Percentiles rank a stretch among this genome's conserved stretches.
These are phyloP conservation scores for Pyrenophora teres DNA, from an alignment of 2,329 filamentous ascomycete genomes.

Conservation along the genomic window DNA sequence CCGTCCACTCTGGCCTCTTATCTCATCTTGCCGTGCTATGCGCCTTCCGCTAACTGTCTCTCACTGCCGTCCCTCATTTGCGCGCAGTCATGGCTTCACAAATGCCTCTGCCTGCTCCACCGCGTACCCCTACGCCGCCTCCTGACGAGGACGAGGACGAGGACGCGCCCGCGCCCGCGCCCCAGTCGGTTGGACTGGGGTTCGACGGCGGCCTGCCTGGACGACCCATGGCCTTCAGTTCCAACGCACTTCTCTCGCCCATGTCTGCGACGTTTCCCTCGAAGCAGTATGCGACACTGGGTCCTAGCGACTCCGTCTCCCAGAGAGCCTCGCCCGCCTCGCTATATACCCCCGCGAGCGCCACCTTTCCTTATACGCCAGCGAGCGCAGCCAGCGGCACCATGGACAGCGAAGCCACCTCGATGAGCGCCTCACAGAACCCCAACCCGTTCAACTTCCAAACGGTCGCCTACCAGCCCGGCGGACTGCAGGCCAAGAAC, in stretches of 20 bases:
- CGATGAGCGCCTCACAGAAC: slow-evolving; percentile 40
- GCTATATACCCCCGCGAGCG: slow-evolving; percentile 41
- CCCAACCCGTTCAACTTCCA: slow-evolving; percentile 92
- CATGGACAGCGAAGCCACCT: slow-evolving; percentile 37
- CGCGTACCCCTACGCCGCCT: slow-evolving; percentile 68
- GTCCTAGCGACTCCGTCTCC: slow-evolving; percentile 42
- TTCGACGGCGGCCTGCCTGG: slow-evolving; percentile 38
- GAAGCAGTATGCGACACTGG: slow-evolving; percentile 42
- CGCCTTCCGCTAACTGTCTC: slow-evolving; percentile 18
- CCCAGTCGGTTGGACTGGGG: slow-evolving; percentile 37
- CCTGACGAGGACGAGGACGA: slow-evolving; percentile 55
- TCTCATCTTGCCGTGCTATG: slow-evolving; percentile 19
- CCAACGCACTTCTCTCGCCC: slow-evolving; percentile 44
- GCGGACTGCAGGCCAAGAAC: slow-evolving; percentile 73
- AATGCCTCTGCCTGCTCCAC: slow-evolving; percentile 63
- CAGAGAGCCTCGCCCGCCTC: slow-evolving; percentile 40
- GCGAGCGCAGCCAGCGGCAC: slow-evolving; percentile 35
- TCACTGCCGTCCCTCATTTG: slow-evolving; percentile 29
- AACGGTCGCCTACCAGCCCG: slow-evolving; percentile 59
- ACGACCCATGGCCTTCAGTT: slow-evolving; percentile 32
- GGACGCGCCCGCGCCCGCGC: too few species aligned
- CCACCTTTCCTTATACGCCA: slow-evolving; percentile 42
- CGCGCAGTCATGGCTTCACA: slow-evolving; percentile 60
- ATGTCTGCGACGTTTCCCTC: slow-evolving; percentile 47
- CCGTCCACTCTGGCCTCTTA: slow-evolving; percentile 17